A percentile compares a stretch with the other conserved stretches of the same genome.
Conservation (phyloP, 2,329 filamentous ascomycete genomes). For the Gnomoniopsis sp. region DNA sequence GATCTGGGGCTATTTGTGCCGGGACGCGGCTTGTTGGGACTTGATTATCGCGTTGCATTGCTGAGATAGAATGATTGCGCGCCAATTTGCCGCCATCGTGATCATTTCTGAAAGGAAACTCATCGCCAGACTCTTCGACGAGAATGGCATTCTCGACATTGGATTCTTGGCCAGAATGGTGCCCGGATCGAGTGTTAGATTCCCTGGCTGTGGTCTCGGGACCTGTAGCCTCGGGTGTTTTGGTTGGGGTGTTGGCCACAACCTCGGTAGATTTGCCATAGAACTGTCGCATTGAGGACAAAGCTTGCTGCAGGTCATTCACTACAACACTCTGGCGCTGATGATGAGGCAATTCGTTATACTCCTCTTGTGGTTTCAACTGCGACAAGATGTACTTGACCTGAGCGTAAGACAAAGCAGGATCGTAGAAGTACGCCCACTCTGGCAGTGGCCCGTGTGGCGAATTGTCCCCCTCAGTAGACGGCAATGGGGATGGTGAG, state of each 20-base stretch:
- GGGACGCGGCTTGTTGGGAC: too few relatives aligned
- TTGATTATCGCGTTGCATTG: too few relatives aligned
- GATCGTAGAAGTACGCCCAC: not conserved
- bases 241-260: not conserved
- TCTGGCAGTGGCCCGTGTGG: not conserved
- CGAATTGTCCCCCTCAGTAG: too few relatives aligned
- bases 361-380: not conserved
- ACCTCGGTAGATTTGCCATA: not conserved
- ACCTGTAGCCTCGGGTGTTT: not conserved
- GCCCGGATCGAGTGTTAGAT: not conserved
- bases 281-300: not conserved
- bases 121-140: too few relatives aligned
- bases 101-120: too few relatives aligned
- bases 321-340: not conserved
- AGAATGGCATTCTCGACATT: not conserved
- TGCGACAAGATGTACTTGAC: not conserved
- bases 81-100: not conserved
- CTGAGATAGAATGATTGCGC: not conserved
- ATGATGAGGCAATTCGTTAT: not conserved
- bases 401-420: not conserved
- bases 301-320: not conserved
- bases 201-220: not conserved
- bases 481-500: not conserved
- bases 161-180: not conserved
- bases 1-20: too few relatives aligned